Evolutionary conservation across 192 early-diverging fungal species (phyloP).

Genomic region (Coemansia sp.): DNA sequence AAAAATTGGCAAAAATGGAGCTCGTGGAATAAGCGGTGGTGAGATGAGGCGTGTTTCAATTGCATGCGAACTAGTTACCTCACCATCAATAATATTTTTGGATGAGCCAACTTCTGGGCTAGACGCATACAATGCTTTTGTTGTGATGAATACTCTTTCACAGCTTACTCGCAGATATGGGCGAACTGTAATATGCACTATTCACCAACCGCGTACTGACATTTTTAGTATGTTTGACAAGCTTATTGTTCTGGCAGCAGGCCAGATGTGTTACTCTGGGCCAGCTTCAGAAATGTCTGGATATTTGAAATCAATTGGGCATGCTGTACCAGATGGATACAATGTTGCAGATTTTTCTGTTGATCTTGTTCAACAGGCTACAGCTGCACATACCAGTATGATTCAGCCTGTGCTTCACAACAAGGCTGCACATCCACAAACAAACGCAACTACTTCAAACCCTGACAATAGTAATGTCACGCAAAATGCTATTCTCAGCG

Average conservation of each 20-base stretch:
- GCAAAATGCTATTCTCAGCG: not conserved
- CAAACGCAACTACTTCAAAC: not conserved
- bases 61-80: conserved; percentile 90
- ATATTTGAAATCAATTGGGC: conserved; percentile 73
- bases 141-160: conserved; percentile 79
- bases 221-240: conserved; percentile 91
- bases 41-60: conserved; percentile 92
- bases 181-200: conserved; percentile 83
- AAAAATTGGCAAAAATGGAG: conserved; percentile 67
- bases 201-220: conserved; percentile 91
- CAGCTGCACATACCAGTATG: conserved; percentile 3
- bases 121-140: conserved; percentile 89
- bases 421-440: not conserved
- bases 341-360: conserved; percentile 84
- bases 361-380: conserved; percentile 47
- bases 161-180: conserved; percentile 37
- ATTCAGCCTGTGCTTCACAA: not conserved
- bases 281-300: conserved; percentile 58
- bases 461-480: not conserved
- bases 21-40: conserved; percentile 86
- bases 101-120: conserved; percentile 83
- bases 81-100: conserved; percentile 83
- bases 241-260: conserved; percentile 78
- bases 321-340: conserved; percentile 77
- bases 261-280: conserved; percentile 82